Evolutionary conservation across 345 rosid genomes (phyloP).

Genomic region (Lumnitzera racemosa): DNA sequence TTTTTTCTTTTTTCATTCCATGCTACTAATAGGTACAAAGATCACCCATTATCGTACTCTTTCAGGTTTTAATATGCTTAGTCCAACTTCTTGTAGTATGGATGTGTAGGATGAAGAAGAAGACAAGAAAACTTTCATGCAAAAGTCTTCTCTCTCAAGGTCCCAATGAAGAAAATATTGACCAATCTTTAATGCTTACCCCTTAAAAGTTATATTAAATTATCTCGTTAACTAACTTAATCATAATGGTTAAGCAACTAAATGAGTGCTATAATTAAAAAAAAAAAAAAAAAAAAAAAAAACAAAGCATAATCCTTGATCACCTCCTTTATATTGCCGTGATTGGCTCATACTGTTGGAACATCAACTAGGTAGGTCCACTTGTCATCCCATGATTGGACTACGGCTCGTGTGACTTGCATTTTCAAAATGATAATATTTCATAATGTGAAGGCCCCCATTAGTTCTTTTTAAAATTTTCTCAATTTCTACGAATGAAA

Average conservation of each 20-base stretch:
- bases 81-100: slow-evolving; percentile 3
- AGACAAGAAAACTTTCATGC: slow-evolving; percentile 11
- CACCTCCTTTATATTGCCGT: slow-evolving; percentile 7
- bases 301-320: slow-evolving; percentile 6
- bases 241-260: not conserved
- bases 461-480: not conserved
- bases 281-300: slow-evolving; percentile 1
- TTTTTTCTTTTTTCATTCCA: too few species aligned
- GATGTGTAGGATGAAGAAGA: slow-evolving; percentile 5
- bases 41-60: too few species aligned
- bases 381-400: slow-evolving; percentile 5
- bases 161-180: not conserved
- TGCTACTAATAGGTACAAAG: too few species aligned
- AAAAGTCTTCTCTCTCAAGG: not conserved
- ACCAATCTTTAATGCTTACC: not conserved
- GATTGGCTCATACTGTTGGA: slow-evolving; percentile 11
- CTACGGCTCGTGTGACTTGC: slow-evolving; percentile 10
- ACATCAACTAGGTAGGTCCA: not conserved
- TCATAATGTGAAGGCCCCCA: not conserved
- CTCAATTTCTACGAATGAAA: not conserved
- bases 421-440: slow-evolving; percentile 6
- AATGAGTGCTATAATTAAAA: not conserved
- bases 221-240: too few species aligned
- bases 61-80: not conserved
- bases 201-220: too few species aligned